Evolutionary conservation across 768 basidiomycete genomes (phyloP).

Genomic region (Austroboletus eburneus): DNA sequence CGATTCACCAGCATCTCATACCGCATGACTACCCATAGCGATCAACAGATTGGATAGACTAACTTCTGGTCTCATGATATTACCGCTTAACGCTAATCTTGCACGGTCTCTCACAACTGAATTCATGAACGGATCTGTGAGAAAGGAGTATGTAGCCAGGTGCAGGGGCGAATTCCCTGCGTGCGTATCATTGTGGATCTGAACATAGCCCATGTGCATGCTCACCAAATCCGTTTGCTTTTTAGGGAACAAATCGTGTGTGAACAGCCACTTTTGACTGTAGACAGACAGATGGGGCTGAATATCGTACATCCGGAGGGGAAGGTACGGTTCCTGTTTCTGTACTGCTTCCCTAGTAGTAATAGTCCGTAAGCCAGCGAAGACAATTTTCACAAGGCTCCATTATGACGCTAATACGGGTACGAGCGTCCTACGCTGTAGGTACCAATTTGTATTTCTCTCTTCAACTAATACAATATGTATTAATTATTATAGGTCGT

Average conservation of each 20-base stretch:
- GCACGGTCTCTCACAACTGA: slow-evolving; percentile 73
- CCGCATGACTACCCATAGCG: slow-evolving; percentile 44
- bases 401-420: slow-evolving; percentile 76
- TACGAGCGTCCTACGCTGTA: slow-evolving; percentile 86
- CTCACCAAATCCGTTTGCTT: background rate
- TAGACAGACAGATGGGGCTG: slow-evolving; percentile 95
- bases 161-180: slow-evolving; percentile 81
- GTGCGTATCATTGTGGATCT: slow-evolving; percentile 43
- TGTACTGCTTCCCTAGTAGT: background rate
- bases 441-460: slow-evolving; percentile 1
- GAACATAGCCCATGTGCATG: background rate
- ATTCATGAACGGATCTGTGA: slow-evolving; percentile 76
- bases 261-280: slow-evolving; percentile 82
- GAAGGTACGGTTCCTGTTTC: slow-evolving; percentile 50
- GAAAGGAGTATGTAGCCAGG: slow-evolving; percentile 91
- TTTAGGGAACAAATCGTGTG: slow-evolving; percentile 74
- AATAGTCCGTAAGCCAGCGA: slow-evolving; percentile 55
- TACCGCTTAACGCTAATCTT: slow-evolving; percentile 68
- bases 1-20: background rate
- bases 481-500: slow-evolving; percentile 53
- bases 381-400: slow-evolving; percentile 82
- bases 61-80: slow-evolving; percentile 93
- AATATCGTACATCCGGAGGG: slow-evolving; percentile 96
- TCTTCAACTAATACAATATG: background rate
- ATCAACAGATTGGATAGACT: slow-evolving; percentile 92